Conservation (phyloP, 345 rosid genomes). For the Syzygium grande region DNA sequence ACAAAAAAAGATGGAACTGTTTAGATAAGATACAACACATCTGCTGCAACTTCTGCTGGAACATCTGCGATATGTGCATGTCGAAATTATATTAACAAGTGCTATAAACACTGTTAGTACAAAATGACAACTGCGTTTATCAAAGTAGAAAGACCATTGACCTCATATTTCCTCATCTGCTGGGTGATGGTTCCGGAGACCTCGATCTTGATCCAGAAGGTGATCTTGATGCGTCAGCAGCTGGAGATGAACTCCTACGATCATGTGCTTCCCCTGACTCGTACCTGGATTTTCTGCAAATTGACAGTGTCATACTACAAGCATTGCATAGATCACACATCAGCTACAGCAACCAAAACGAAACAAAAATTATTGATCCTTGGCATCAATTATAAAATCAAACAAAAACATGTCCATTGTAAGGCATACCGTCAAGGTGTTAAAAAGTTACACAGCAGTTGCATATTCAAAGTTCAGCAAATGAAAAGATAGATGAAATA, state of each 20-base stretch:
- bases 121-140: background rate
- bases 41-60: background rate
- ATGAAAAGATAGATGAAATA: background rate
- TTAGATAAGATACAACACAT: background rate
- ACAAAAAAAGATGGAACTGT: background rate
- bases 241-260: slow-evolving; percentile 1
- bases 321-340: background rate
- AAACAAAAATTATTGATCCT: background rate
- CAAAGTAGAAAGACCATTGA: background rate
- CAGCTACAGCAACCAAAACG: background rate
- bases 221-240: background rate
- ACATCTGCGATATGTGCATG: background rate
- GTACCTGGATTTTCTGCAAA: background rate
- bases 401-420: background rate
- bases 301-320: background rate
- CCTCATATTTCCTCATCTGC: background rate
- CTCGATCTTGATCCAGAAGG: slow-evolving; percentile 9
- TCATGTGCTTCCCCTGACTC: background rate
- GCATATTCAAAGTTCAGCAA: background rate
- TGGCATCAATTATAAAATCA: background rate
- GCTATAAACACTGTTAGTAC: background rate
- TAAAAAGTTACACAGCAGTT: background rate
- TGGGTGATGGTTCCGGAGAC: background rate
- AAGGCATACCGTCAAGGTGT: background rate
- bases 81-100: background rate